Evolutionary conservation across 192 early-diverging fungal genomes (phyloP).

Genomic region (Rhizoclosmatium globosum): DNA sequence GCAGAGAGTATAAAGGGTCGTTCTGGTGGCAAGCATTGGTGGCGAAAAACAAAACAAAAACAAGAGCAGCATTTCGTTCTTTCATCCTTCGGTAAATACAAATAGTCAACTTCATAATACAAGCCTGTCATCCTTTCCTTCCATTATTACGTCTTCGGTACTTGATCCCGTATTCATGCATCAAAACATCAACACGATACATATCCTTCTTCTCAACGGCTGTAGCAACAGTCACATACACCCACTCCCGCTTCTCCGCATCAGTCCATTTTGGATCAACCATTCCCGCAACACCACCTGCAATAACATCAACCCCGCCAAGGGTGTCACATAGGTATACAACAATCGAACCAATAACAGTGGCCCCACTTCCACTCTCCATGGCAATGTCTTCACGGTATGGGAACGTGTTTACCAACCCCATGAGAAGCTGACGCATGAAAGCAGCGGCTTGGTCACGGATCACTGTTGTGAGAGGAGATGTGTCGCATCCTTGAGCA

Average conservation of each 20-base stretch:
- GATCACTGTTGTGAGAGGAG: background rate
- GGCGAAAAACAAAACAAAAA: no score
- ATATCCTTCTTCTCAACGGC: conserved; percentile 26
- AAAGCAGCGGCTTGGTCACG: background rate
- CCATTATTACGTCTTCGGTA: conserved; percentile 22
- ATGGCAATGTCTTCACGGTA: conserved; percentile 32
- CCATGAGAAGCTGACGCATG: background rate
- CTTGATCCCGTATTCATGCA: conserved; percentile 37
- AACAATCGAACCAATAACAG: conserved; percentile 11
- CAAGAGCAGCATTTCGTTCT: no score
- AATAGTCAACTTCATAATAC: no score
- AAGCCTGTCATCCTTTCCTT: conserved; percentile 6
- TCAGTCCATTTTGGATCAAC: conserved; percentile 8
- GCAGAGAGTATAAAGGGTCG: no score
- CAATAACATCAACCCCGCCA: conserved; percentile 6
- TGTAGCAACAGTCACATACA: background rate
- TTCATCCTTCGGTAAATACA: no score
- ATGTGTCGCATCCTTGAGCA: background rate
- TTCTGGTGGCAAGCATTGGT: no score
- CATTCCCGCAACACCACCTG: background rate
- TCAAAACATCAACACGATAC: conserved; percentile 27
- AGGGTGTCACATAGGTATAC: background rate
- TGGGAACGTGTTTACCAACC: conserved; percentile 21
- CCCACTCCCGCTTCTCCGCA: conserved; percentile 8
- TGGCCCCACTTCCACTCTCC: conserved; percentile 11